Percentiles rank a stretch among this genome's conserved stretches.
phyloP scores from a whole-genome alignment of 2,329 filamentous ascomycete species.

The Penicillium sp. region DNA sequence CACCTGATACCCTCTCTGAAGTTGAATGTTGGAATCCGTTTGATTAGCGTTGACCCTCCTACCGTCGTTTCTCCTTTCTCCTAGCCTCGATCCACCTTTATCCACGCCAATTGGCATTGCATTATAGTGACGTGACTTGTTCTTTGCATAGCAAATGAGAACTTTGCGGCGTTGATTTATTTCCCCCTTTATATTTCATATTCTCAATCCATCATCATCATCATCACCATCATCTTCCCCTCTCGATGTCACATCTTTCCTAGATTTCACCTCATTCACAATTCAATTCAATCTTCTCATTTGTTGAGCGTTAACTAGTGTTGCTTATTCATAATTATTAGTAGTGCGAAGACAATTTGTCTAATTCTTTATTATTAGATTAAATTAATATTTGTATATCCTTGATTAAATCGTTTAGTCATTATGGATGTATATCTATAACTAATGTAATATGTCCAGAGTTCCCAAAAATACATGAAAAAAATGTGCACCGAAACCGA shows the following conservation, averaged over 20 bases:
- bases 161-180: conserved; percentile 4
- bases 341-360: neutral
- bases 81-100: neutral
- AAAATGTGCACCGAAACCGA: no score
- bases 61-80: neutral
- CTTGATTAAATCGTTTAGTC: no score
- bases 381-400: no score
- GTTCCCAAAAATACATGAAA: no score
- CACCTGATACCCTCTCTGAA: conserved; percentile 10
- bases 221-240: neutral
- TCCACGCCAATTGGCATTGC: neutral
- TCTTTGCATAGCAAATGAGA: conserved; percentile 8
- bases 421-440: no score
- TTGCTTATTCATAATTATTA: neutral
- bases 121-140: neutral
- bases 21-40: neutral
- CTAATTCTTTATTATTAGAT: no score
- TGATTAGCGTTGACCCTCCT: neutral
- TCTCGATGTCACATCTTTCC: neutral
- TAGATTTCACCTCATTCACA: neutral
- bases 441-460: no score
- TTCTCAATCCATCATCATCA: neutral
- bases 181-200: neutral
- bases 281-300: neutral
- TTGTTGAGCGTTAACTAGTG: neutral